A percentile compares a stretch with the other conserved stretches of the same genome.
These are phyloP conservation scores for Xylaria curta DNA, from an alignment of 495 filamentous ascomycete species.

Conservation along the genomic window DNA sequence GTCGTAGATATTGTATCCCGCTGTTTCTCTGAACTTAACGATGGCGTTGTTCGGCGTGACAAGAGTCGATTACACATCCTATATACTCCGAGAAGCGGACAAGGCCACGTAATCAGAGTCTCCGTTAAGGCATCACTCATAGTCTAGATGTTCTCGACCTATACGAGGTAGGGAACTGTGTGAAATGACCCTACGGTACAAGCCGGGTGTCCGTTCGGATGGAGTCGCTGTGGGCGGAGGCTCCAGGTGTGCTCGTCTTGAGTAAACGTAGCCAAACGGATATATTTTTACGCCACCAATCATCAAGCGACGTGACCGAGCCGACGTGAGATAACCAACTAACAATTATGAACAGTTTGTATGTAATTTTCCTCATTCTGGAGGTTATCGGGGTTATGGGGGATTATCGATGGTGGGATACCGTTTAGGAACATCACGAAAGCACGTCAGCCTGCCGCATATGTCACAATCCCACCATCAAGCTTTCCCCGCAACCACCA, in stretches of 20 bases:
- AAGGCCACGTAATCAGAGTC: not conserved
- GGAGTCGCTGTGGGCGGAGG: not conserved
- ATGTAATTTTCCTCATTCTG: not conserved
- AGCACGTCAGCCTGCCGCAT: conserved; percentile 21
- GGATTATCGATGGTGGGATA: conserved; percentile 9
- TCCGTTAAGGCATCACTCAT: not conserved
- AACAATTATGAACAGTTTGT: conserved; percentile 4
- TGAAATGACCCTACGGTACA: not conserved
- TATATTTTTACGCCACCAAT: conserved; percentile 1
- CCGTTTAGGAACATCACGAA: not conserved
- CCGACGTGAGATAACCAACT: not conserved
- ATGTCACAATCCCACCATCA: conserved; percentile 16
- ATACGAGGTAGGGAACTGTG: not conserved
- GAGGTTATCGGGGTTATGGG: not conserved
- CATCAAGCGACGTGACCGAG: not conserved
- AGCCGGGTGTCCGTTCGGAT: not conserved
- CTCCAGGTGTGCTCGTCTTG: not conserved
- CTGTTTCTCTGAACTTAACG: not conserved
- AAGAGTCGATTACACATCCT: not conserved
- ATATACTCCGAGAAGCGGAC: not conserved
- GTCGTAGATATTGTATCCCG: not conserved
- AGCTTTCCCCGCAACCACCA: conserved; percentile 26
- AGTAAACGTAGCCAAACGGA: not conserved
- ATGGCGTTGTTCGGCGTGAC: not conserved
- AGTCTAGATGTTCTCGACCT: not conserved